A percentile compares a stretch with the other conserved stretches of the same genome.
Evolutionary conservation across 2,329 filamentous ascomycete genomes (phyloP).

Genomic region (Fusarium metavorans): DNA sequence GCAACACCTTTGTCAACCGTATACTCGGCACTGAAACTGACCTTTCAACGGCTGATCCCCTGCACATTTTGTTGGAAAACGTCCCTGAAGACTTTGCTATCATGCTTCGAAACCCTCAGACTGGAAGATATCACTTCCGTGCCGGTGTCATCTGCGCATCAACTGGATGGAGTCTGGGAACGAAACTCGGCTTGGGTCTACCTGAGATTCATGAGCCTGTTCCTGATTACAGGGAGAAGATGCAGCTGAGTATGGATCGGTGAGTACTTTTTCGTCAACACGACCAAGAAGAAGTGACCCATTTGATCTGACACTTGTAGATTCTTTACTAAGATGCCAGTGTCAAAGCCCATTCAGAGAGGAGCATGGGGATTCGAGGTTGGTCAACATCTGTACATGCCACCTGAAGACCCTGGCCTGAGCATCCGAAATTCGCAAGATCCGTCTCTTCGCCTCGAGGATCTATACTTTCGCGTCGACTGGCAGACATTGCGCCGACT

Average conservation of each 20-base stretch:
- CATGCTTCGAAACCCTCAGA: constrained; percentile 76
- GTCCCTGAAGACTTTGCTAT: constrained; percentile 87
- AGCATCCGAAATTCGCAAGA: constrained; percentile 69
- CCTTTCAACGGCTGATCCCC: constrained; percentile 69
- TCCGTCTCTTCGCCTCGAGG: constrained; percentile 64
- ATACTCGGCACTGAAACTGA: constrained; percentile 73
- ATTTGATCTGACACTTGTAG: constrained; percentile 51
- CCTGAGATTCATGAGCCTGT: constrained; percentile 79
- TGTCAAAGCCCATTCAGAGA: constrained; percentile 81
- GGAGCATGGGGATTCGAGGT: constrained; percentile 87
- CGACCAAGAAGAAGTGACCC: too few relatives aligned
- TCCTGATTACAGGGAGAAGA: constrained; percentile 87
- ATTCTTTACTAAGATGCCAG: constrained; percentile 82
- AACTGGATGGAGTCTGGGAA: constrained; percentile 80
- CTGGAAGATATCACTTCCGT: constrained; percentile 79
- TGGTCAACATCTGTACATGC: constrained; percentile 79
- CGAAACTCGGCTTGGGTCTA: constrained; percentile 79
- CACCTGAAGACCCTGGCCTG: constrained; percentile 74
- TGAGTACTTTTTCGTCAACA: constrained; percentile 52
- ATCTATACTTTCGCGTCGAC: constrained; percentile 80
- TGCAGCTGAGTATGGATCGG: constrained; percentile 88
- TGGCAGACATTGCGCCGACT: constrained; percentile 88
- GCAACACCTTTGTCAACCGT: constrained; percentile 72
- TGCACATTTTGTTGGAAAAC: constrained; percentile 79
- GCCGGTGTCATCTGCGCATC: constrained; percentile 83